Percentiles rank a stretch among this genome's conserved stretches.
Evolutionary conservation across 176 grass and related monocot genomes (phyloP).

Genomic region (Pontederia paniculata): DNA sequence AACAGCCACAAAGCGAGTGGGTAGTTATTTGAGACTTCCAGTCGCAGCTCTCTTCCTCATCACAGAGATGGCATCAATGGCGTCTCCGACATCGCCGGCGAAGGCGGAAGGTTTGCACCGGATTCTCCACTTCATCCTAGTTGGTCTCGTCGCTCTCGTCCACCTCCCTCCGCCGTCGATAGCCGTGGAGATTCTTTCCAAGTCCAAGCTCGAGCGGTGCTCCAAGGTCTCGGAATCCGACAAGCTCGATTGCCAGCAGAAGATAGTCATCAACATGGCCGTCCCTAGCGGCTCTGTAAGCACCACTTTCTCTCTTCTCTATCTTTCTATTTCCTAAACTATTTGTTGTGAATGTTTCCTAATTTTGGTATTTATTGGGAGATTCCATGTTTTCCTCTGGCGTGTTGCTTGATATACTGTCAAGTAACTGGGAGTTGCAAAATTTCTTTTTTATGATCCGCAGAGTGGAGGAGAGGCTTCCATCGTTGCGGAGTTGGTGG

Average conservation of each 20-base stretch:
- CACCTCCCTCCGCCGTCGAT: background rate
- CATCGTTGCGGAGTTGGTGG: conserved; percentile 45
- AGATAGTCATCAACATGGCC: conserved; percentile 60
- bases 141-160: conserved; percentile 13
- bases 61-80: background rate
- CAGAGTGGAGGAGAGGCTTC: conserved; percentile 74
- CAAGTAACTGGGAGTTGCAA: background rate
- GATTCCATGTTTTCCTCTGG: background rate
- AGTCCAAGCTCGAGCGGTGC: conserved; percentile 50
- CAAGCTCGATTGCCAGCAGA: conserved; percentile 38
- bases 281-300: conserved; percentile 56
- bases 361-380: background rate
- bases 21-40: background rate
- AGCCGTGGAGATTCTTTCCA: conserved; percentile 55
- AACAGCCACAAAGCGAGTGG: background rate
- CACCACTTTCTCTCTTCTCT: background rate
- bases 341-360: background rate
- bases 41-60: background rate
- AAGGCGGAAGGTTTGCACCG: background rate
- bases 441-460: background rate
- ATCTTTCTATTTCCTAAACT: background rate
- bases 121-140: background rate
- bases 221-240: conserved; percentile 25
- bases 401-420: background rate
- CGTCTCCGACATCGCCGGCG: background rate